Evolutionary conservation across 139 green algal species (phyloP), one percentile per base, ranked within the genome.

Genomic region (Tetradesmus obliquus): DNA sequence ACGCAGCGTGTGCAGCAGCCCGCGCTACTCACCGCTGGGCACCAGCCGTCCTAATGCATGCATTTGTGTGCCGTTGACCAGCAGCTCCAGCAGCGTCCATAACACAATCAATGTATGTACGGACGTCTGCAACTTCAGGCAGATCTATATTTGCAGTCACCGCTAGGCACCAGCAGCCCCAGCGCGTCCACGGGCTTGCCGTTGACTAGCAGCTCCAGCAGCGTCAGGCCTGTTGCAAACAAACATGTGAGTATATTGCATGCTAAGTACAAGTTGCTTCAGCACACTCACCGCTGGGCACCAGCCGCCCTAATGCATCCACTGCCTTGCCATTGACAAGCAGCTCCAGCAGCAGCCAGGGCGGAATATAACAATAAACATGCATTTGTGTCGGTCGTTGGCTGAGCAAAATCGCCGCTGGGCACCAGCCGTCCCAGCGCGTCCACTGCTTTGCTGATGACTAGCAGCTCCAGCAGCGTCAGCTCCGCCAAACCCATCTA

Each of bases 401-500:
- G 32, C 32, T 45, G 32, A 45, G 32, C 32, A 45, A 1, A 45
- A 0, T 45, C 32, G 58, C 58, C 7, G 58, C 58, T 66, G 17
- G 51, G 57, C 88, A 88, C 88, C n/a, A 92, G 58, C 15, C 88
- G 66, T 3, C 54, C 22, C 24, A 88, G 88, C 4, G 89, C 60
- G 76, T 88, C 80, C 32, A 88, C 60, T 12, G 81, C 53, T 12
- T 84, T 84, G 80, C 89, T 80, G 19, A 88, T 88, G 24, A 92
- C 89, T 54, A 89, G 51, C 53, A 92, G 66, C 82, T 92, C 89
- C 20, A 89, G 69, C 82, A 92, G 81, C 10, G 55, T 71, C 69
- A 99, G 92, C 89, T 99, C 96, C 9, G 96, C 15, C 10, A 4
- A 71, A 10, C 60, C 10, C 2, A 4, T 3, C 3, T 3, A 71